Base-by-base conservation (phyloP, 768 basidiomycete species). In the Cystobasidiopsis lactophilus region DNA sequence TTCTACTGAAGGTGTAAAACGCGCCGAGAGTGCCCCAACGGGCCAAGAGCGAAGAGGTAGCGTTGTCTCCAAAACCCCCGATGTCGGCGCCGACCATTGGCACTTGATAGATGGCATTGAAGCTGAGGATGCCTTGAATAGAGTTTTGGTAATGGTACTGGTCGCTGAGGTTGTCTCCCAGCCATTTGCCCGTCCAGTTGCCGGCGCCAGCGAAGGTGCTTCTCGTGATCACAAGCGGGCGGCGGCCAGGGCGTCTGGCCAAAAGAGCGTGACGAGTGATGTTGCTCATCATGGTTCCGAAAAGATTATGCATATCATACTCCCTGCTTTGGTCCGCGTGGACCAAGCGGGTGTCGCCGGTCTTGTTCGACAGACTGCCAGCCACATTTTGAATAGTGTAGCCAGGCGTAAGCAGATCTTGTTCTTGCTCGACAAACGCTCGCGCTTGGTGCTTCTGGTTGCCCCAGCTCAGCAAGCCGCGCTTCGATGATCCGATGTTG, bases 161-260 rank as follows among this genome's bases (percentile, higher is more conserved):
- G 27, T 24, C 19, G 14, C n/a, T 24, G 24, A 54, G 10, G 26
- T 24, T 21, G n/a, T 80, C 77, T 1, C 79, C 79, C 1, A 80
- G 69, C 79, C 79, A 80, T 64, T 81, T 80, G 14, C 78, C 77
- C n/a, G 78, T 77, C 50, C 73, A 70, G 24, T 65, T 63, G 5
- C 79, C 79, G 2, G 78, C 77, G 35, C 79, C 79, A 1, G 76
- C 76, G 57, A 78, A 80, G 2, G 79, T 80, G 10, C 78, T 80
- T 21, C 79, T 77, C 0, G 79, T 81, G 59, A 80, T 79, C 60
- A 80, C 70, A 31, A 80, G 67, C 2, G 78, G 72, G 1, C 76
- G 73, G 37, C 70, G 65, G 0, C 74, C 75, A 13, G 79, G 79
- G 18, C 77, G 71, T 35, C 78, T 75, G 1, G 72, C 68, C 33